Percentiles rank a stretch among this genome's conserved stretches.
These are phyloP conservation scores for Ganoderma multipileum DNA, from an alignment of 1,284 basidiomycete genomes.

Conservation along the genomic window DNA sequence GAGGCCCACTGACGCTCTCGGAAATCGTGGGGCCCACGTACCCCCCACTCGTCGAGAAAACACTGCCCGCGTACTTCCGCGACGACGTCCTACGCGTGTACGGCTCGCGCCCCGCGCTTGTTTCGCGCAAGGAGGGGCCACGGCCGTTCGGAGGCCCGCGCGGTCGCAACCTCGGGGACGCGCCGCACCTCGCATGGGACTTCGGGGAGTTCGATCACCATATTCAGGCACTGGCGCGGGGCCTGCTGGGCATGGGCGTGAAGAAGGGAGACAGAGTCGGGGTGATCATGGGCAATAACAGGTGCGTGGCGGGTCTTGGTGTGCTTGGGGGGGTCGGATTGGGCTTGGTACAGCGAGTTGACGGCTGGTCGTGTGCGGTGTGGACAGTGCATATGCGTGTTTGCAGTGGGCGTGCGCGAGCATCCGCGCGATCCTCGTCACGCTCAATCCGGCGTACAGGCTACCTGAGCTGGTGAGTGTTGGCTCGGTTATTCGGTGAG, in stretches of 20 bases:
- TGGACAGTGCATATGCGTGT: constrained; percentile 73
- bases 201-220: constrained; percentile 75
- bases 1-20: constrained; percentile 45
- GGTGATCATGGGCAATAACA: constrained; percentile 85
- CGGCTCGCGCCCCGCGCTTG: constrained; percentile 64
- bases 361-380: neutral
- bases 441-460: constrained; percentile 84
- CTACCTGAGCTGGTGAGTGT: constrained; percentile 69
- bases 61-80: constrained; percentile 70
- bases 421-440: constrained; percentile 82
- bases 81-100: constrained; percentile 60
- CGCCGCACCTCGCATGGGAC: constrained; percentile 73
- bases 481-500: neutral
- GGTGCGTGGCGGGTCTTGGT: constrained; percentile 47
- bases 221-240: constrained; percentile 72
- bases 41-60: constrained; percentile 65
- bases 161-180: constrained; percentile 53
- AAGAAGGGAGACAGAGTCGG: constrained; percentile 81
- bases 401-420: constrained; percentile 86
- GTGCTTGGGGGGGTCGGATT: neutral
- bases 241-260: constrained; percentile 74
- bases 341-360: neutral
- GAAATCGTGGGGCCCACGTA: constrained; percentile 63
- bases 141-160: constrained; percentile 65
- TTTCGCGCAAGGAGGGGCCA: constrained; percentile 67